Base-by-base conservation (phyloP, 2,329 filamentous ascomycete species). In the Diaporthe sp. region DNA sequence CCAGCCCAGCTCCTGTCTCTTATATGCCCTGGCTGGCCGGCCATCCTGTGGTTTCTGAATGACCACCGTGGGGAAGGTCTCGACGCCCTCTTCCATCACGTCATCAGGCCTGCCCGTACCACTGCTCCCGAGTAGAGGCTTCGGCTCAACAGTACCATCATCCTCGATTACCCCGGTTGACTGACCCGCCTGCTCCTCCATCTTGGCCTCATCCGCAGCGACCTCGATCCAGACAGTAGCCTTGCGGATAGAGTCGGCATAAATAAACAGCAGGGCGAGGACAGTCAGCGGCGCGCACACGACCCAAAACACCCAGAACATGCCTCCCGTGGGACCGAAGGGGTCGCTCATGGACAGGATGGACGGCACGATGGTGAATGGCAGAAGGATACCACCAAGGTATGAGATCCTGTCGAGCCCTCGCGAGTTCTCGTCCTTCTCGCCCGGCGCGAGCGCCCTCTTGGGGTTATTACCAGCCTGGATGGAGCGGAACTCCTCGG, bases 231-330 rank as follows among this genome's bases (percentile, higher is more conserved):
- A 88, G 13, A 89, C 86, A 75, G 87, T 84, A 46, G 83, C 80
- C 53, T 82, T 85, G 57, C 87, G 84, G 68, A 89, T 83, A 55
- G 84, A 84, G 75, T 89, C 88, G 15, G 87, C 84, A 78, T 89
- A 88, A 73, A 89, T 88, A 71, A 88, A 78, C 4, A 85, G 76
- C 5, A 89, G 75, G 0, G 85, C 83, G 2, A 86, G 15, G 13
- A 84, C 74, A 4, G 83, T 82, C 0, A 86, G 81, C 4, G 87
- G 82, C 0, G 85, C 79, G 3, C 85, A 82, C 2, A 83, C 81
- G 1, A 84, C 84, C 88, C 88, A 89, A 73, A 88, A 89, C 0
- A 89, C 82, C 82, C 83, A 89, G 79, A 89, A 89, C 37, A 79
- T 79, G 28, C 77, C 37, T 0, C 83, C 83, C n/a, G 81, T 82